Percentiles rank a stretch among this genome's conserved stretches.
Evolutionary conservation across 192 early-diverging fungal genomes (phyloP).

Genomic region (Backusella parvicylindrica): DNA sequence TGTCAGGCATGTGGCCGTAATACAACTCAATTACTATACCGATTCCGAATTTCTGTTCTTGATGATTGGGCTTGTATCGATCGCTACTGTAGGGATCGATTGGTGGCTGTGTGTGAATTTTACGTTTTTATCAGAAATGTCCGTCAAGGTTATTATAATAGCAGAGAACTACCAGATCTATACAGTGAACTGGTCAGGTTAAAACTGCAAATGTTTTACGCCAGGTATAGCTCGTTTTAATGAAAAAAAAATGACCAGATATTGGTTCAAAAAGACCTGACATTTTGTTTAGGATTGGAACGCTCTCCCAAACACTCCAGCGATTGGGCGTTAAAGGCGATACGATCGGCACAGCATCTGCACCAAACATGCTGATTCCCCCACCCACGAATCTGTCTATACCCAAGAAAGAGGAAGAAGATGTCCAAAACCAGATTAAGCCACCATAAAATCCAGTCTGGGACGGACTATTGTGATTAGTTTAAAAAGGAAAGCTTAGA

Average conservation of each 20-base stretch:
- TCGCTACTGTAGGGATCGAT: constrained; percentile 83
- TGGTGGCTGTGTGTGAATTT: constrained; percentile 93
- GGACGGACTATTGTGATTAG: background rate
- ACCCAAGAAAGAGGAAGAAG: background rate
- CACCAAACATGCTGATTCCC: constrained; percentile 17
- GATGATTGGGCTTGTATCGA: constrained; percentile 78
- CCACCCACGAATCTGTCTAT: constrained; percentile 26
- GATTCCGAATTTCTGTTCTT: constrained; percentile 65
- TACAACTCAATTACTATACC: constrained; percentile 38
- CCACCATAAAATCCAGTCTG: background rate
- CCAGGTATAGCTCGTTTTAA: too few species aligned
- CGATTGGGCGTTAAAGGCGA: constrained; percentile 49
- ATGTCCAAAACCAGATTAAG: background rate
- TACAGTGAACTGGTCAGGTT: constrained; percentile 80
- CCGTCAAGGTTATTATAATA: constrained; percentile 80
- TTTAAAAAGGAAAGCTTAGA: background rate
- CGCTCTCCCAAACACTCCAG: constrained; percentile 4
- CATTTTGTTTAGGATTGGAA: constrained; percentile 17
- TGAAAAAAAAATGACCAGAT: too few species aligned
- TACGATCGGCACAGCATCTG: constrained; percentile 10
- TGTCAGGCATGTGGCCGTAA: constrained; percentile 56
- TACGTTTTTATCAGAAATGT: constrained; percentile 90
- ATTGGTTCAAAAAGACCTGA: too few species aligned
- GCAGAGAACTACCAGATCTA: constrained; percentile 67
- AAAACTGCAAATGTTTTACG: constrained; percentile 90